A percentile compares a stretch with the other conserved stretches of the same genome.
These are phyloP conservation scores for Blastobotrys robertii DNA, from an alignment of 805 yeast genomes.

Conservation along the genomic window DNA sequence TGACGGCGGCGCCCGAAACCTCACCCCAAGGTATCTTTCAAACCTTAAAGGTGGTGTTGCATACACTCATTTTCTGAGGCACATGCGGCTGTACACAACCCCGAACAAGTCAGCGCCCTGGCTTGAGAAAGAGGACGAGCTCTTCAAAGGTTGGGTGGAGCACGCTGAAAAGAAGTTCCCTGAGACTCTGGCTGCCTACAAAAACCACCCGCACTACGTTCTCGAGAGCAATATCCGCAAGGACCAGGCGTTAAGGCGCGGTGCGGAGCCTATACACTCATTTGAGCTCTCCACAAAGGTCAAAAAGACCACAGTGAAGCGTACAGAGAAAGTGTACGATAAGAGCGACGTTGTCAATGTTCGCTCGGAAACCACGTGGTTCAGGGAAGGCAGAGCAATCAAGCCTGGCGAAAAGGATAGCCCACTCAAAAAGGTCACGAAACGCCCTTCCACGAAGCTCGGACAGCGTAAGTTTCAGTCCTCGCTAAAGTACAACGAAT, in stretches of 20 bases:
- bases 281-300: too few species aligned
- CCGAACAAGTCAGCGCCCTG: too few species aligned
- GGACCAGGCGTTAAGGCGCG: constrained; percentile 34
- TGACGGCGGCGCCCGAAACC: constrained; percentile 52
- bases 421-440: constrained; percentile 33
- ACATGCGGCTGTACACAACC: not conserved
- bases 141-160: not conserved
- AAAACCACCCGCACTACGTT: constrained; percentile 63
- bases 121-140: too few species aligned
- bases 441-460: too few species aligned
- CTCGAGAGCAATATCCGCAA: constrained; percentile 52
- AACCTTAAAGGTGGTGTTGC: constrained; percentile 14
- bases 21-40: constrained; percentile 61
- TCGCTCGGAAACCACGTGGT: constrained; percentile 79
- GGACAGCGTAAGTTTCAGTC: constrained; percentile 22
- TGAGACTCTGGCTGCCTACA: constrained; percentile 16
- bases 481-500: not conserved
- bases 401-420: constrained; percentile 47
- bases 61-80: not conserved
- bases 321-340: constrained; percentile 39
- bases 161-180: constrained; percentile 1
- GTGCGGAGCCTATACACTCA: constrained; percentile 30
- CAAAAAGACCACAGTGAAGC: constrained; percentile 9
- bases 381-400: constrained; percentile 63
- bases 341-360: constrained; percentile 54